phyloP scores from a whole-genome alignment of 768 basidiomycete genomes.

The Strobilomyces confusus region DNA sequence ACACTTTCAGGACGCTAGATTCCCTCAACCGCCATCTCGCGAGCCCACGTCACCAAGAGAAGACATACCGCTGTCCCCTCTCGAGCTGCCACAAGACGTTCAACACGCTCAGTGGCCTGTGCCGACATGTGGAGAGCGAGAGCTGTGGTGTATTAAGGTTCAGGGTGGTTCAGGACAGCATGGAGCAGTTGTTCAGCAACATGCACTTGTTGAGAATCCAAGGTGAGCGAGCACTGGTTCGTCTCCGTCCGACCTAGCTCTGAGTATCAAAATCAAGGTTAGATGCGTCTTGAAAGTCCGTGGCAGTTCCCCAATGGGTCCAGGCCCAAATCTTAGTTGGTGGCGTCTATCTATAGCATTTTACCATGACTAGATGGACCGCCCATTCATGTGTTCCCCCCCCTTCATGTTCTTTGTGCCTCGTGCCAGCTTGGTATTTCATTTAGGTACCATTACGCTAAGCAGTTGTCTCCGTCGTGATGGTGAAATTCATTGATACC shows the following conservation, averaged over 20 bases:
- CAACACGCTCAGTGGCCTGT: conserved; percentile 51
- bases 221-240: conserved; percentile 7
- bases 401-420: conserved; percentile 10
- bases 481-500: conserved; percentile 14
- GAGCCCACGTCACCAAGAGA: conserved; percentile 55
- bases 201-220: conserved; percentile 14
- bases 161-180: conserved; percentile 12
- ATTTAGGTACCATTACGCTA: conserved; percentile 5
- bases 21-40: conserved; percentile 59
- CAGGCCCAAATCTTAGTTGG: conserved; percentile 7
- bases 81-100: conserved; percentile 42
- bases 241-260: not conserved
- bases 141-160: conserved; percentile 53
- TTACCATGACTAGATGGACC: conserved; percentile 16
- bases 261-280: conserved; percentile 17
- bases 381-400: conserved; percentile 16
- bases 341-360: conserved; percentile 9
- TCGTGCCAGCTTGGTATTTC: conserved; percentile 13
- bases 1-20: conserved; percentile 34
- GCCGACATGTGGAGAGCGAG: conserved; percentile 64
- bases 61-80: conserved; percentile 53
- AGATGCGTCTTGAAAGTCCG: conserved; percentile 23
- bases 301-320: conserved; percentile 12
- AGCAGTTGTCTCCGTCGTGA: conserved; percentile 5
- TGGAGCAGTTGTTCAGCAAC: conserved; percentile 33